Conservation (phyloP, 2,329 filamentous ascomycete species). For the Penicillium brasilianum region DNA sequence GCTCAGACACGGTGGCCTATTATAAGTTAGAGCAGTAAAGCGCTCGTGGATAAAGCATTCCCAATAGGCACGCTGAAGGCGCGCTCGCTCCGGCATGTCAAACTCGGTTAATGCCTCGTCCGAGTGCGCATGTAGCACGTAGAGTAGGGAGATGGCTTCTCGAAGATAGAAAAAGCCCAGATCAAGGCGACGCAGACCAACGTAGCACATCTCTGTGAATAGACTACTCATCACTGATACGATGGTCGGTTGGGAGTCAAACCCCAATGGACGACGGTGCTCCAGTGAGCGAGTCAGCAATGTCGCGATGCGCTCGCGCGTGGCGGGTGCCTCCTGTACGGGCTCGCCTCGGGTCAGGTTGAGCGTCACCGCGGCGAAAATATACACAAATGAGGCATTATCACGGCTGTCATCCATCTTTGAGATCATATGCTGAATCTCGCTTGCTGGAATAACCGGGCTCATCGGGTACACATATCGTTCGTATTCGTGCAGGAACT, state of each 20-base stretch:
- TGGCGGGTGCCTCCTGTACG: slow-evolving; percentile 35
- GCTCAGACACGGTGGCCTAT: slow-evolving; percentile 50
- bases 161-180: slow-evolving; percentile 58
- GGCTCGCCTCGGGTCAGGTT: slow-evolving; percentile 44
- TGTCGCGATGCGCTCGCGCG: slow-evolving; percentile 32
- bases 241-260: slow-evolving; percentile 50
- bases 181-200: slow-evolving; percentile 55
- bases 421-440: slow-evolving; percentile 42
- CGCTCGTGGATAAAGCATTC: slow-evolving; percentile 62
- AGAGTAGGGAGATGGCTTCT: slow-evolving; percentile 54
- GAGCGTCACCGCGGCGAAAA: slow-evolving; percentile 54
- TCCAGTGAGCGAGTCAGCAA: slow-evolving; percentile 42
- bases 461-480: slow-evolving; percentile 54
- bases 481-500: slow-evolving; percentile 53
- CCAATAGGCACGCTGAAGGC: slow-evolving; percentile 60
- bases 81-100: slow-evolving; percentile 44
- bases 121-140: slow-evolving; percentile 53
- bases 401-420: slow-evolving; percentile 48
- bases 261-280: slow-evolving; percentile 43
- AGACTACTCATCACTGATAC: slow-evolving; percentile 58
- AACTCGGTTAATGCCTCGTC: slow-evolving; percentile 41
- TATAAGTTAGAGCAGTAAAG: slow-evolving; percentile 59
- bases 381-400: slow-evolving; percentile 50
- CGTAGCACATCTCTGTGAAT: slow-evolving; percentile 59
- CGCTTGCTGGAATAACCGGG: slow-evolving; percentile 51